Base-by-base conservation (phyloP, 2,329 filamentous ascomycete species). In the Arthrinium phaeospermum region DNA sequence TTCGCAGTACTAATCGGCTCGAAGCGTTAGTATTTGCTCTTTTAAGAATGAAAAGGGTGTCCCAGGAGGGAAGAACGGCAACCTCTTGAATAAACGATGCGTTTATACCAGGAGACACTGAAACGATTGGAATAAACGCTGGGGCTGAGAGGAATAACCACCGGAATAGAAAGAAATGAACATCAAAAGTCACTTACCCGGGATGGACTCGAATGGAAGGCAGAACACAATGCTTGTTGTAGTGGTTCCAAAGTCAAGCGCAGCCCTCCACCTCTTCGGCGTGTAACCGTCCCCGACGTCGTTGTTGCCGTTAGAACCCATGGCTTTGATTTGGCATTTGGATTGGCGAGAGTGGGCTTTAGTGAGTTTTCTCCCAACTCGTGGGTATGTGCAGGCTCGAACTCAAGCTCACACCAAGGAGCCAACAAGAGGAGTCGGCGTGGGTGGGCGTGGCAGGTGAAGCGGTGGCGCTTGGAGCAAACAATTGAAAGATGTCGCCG, bases 191-290 rank as follows among this genome's bases (percentile, higher is more conserved):
- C 37, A 10, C 37, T 41, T 41, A 41, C 37, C 37, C 16, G 27
- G 53, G 10, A 22, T 61, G 14, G 27, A 34, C 3, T 61, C 27
- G 16, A 34, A 61, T 34, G 53, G 53, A 13, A 61, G 53, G 27
- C 53, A 61, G 14, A 61, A 61, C 16, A 61, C 14, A 22, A 61
- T 61, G 27, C 53, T 61, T 30, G 53, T 61, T 61, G 53, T 61
- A 3, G 53, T 61, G 2, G 53, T 61, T 61, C 53, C 53, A 19
- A 61, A 61, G 27, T 61, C 53, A 61, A 61, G 53, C 14, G 53
- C 27, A 22, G 27, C 53, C 27, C 53, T 30, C 53, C 53, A 61
- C 16, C 16, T 14, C 51, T 34, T 61, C 6, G 53, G 53, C 53
- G 19, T 16, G 53, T 61, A 61, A 16, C 49, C 49, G 12, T 24